These are phyloP conservation scores for Luvunga scandens DNA, from an alignment of 345 rosid genomes.

Conservation along the genomic window DNA sequence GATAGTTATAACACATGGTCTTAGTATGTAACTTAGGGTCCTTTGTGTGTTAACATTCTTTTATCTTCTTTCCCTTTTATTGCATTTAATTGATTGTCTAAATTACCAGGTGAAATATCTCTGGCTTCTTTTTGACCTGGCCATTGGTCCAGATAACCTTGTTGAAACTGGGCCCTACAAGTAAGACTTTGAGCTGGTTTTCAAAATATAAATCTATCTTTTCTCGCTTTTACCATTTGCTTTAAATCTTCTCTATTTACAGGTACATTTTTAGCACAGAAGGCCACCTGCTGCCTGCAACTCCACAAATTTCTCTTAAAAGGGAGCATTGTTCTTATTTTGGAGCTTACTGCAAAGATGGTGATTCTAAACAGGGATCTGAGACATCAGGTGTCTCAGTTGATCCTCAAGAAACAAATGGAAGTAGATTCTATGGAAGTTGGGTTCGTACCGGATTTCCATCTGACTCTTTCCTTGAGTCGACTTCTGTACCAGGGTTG, in stretches of 20 bases:
- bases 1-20: not conserved
- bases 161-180: slow-evolving; percentile 98
- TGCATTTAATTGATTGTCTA: slow-evolving; percentile 8
- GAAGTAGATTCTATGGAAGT: slow-evolving; percentile 32
- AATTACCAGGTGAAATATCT: slow-evolving; percentile 76
- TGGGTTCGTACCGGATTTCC: slow-evolving; percentile 26
- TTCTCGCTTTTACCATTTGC: not conserved
- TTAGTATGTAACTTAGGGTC: not conserved
- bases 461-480: slow-evolving; percentile 36
- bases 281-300: slow-evolving; percentile 87
- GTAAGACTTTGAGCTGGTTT: slow-evolving; percentile 40
- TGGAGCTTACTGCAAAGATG: slow-evolving; percentile 70
- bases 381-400: slow-evolving; percentile 28
- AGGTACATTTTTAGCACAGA: slow-evolving; percentile 92
- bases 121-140: slow-evolving; percentile 98
- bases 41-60: not conserved
- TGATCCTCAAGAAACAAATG: slow-evolving; percentile 40
- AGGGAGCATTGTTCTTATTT: slow-evolving; percentile 85
- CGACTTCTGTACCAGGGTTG: slow-evolving; percentile 54
- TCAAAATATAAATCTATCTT: not conserved
- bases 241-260: slow-evolving; percentile 11
- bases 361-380: slow-evolving; percentile 34
- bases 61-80: not conserved
- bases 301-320: slow-evolving; percentile 84
- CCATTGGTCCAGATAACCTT: slow-evolving; percentile 80